These are phyloP conservation scores for Biancaea sappan DNA, from an alignment of 306 rosid genomes.

Conservation along the genomic window DNA sequence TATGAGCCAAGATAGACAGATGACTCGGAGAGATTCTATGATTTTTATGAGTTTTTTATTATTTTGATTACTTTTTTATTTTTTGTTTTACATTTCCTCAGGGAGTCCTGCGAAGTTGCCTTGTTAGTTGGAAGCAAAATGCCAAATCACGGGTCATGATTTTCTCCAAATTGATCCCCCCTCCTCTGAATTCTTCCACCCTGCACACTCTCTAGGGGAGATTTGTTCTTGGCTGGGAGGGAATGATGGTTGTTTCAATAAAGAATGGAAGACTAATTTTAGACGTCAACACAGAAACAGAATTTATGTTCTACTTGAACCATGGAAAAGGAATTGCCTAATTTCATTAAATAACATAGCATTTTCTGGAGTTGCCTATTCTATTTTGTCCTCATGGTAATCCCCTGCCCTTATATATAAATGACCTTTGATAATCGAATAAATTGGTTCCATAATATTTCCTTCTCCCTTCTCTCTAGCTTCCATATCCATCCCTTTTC, in stretches of 20 bases:
- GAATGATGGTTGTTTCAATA: not conserved
- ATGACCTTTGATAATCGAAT: not conserved
- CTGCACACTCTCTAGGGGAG: not conserved
- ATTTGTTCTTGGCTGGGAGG: not conserved
- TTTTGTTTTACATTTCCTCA: too few relatives aligned
- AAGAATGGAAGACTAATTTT: not conserved
- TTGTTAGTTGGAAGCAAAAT: not conserved
- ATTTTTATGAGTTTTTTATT: not conserved
- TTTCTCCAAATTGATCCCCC: not conserved
- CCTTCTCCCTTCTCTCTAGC: not conserved
- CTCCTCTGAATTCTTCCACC: not conserved
- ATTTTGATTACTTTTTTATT: too few relatives aligned
- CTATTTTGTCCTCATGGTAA: not conserved
- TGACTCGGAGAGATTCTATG: not conserved
- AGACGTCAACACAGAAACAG: not conserved
- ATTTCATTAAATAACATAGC: not conserved
- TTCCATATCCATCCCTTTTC: not conserved
- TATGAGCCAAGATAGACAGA: not conserved
- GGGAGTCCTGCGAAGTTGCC: not conserved
- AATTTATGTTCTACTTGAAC: not conserved
- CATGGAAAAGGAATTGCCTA: not conserved
- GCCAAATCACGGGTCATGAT: not conserved
- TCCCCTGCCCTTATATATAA: not conserved
- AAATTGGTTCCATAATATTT: not conserved
- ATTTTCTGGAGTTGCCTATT: not conserved